Evolutionary conservation across 495 filamentous ascomycete genomes (phyloP), one percentile per base, ranked within the genome.

Genomic region (Penicillium ucsense): DNA sequence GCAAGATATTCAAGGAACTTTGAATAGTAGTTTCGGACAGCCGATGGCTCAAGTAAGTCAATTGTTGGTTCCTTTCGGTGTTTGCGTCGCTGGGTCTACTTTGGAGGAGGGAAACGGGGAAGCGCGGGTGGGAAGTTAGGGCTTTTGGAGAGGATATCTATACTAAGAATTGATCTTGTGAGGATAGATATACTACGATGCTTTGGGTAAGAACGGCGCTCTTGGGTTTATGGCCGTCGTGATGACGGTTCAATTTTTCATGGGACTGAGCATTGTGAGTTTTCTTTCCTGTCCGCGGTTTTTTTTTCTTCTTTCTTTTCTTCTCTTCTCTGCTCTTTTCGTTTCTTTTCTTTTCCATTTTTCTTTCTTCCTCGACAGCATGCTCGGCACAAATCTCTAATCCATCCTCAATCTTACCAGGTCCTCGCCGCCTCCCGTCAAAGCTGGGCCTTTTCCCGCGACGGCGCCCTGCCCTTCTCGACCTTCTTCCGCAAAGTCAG

Each of bases 401-500:
- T 27, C 11, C 27, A n/a, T 6, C 33, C 10, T 11, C 37, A 20
- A 20, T 20, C 20, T 20, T 20, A 20, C 46, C 52, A 53, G 70
- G 55, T 76, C 36, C 71, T 85, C 33, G 81, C 81, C 36, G 68
- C 75, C 6, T 74, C 71, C 32, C 68, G 79, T 5, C 78, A 82
- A 54, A 68, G 67, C 50, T 82, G 79, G 79, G 78, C 79, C 20
- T 82, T 82, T 56, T 76, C 72, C 35, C 70, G 79, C 6, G 79
- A 82, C 51, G 76, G 77, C 30, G 77, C 77, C 11, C 74, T 81
- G 6, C 77, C 81, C 0, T 77, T 85, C 54, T 81, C 78, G 41
- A 66, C 63, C 46, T 85, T 75, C 63, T 80, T 82, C 64, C 70
- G 78, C 35, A 70, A 69, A 37, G 73, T 82, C 54, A 76, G 71